Evolutionary conservation across 2,329 filamentous ascomycete species (phyloP).

Genomic region (Fusarium hostae): DNA sequence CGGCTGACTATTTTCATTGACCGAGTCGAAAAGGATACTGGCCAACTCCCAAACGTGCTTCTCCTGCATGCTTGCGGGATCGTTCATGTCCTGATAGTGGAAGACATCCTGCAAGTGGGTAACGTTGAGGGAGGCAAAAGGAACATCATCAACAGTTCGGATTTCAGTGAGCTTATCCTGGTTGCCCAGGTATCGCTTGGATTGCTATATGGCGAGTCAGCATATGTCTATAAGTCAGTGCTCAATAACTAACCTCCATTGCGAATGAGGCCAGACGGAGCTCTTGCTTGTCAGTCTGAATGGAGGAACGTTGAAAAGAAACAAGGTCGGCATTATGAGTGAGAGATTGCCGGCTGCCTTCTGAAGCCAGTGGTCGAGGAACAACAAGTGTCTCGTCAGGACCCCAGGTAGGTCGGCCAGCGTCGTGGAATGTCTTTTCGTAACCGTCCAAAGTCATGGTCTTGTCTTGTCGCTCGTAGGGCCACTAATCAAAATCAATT

Average conservation of each 20-base stretch:
- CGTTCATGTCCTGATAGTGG: constrained; percentile 54
- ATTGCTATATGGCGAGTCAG: constrained; percentile 56
- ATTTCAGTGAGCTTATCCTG: constrained; percentile 69
- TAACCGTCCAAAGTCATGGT: constrained; percentile 70
- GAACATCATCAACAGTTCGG: constrained; percentile 65
- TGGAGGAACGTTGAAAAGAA: constrained; percentile 53
- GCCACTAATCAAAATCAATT: constrained; percentile 73
- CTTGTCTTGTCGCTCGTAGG: constrained; percentile 83
- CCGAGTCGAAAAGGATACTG: constrained; percentile 85
- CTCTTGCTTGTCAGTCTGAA: constrained; percentile 73
- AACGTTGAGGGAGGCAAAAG: constrained; percentile 63
- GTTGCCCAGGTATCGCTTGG: constrained; percentile 63
- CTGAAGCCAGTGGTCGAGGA: constrained; percentile 51
- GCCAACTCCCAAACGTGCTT: constrained; percentile 86
- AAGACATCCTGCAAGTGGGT: constrained; percentile 53
- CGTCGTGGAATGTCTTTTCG: constrained; percentile 76
- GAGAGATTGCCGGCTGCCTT: constrained; percentile 49
- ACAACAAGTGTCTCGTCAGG: constrained; percentile 79
- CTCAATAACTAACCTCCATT: constrained; percentile 57
- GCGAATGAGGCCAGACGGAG: constrained; percentile 73
- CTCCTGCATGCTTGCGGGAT: constrained; percentile 68
- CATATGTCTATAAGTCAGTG: background rate
- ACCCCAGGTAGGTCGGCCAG: constrained; percentile 83
- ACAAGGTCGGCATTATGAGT: constrained; percentile 47
- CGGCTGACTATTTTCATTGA: constrained; percentile 56